phyloP scores from a whole-genome alignment of 1,284 basidiomycete species.

The Cryptococcus sp. region DNA sequence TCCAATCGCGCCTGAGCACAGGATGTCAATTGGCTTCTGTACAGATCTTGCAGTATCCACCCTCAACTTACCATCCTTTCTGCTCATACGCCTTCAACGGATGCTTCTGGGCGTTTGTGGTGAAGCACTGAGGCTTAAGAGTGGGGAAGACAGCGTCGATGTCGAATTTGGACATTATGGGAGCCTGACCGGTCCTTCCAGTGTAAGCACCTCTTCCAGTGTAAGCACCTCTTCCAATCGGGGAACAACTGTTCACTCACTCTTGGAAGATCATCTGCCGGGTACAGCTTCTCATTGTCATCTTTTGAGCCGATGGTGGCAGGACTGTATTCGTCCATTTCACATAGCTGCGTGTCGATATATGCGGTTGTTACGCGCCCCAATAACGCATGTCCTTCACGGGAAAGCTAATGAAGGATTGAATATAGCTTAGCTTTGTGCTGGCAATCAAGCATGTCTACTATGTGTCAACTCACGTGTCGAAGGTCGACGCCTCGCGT shows the following conservation, averaged over 20 bases:
- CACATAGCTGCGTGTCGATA: conserved; percentile 43
- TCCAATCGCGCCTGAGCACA: conserved; percentile 34
- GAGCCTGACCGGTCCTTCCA: conserved; percentile 17
- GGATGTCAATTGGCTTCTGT: neutral
- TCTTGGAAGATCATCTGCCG: conserved; percentile 28
- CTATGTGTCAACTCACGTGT: conserved; percentile 31
- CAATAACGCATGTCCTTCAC: conserved; percentile 36
- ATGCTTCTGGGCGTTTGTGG: conserved; percentile 32
- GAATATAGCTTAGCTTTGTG: neutral
- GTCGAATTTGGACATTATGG: conserved; percentile 31
- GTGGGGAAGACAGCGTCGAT: conserved; percentile 14
- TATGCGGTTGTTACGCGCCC: conserved; percentile 41
- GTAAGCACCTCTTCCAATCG: neutral
- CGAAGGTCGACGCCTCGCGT: conserved; percentile 39
- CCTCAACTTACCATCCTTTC: conserved; percentile 39
- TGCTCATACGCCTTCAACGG: conserved; percentile 30
- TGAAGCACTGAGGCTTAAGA: conserved; percentile 37
- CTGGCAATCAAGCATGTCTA: neutral
- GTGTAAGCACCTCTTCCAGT: conserved; percentile 9
- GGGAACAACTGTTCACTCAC: conserved; percentile 16
- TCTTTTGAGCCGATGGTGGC: conserved; percentile 6
- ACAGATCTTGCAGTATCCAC: neutral
- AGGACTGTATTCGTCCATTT: conserved; percentile 28
- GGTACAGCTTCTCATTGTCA: conserved; percentile 27
- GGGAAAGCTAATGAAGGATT: conserved; percentile 15